phyloP scores from a whole-genome alignment of 768 basidiomycete species.

The Termitomyces eurrhizus region DNA sequence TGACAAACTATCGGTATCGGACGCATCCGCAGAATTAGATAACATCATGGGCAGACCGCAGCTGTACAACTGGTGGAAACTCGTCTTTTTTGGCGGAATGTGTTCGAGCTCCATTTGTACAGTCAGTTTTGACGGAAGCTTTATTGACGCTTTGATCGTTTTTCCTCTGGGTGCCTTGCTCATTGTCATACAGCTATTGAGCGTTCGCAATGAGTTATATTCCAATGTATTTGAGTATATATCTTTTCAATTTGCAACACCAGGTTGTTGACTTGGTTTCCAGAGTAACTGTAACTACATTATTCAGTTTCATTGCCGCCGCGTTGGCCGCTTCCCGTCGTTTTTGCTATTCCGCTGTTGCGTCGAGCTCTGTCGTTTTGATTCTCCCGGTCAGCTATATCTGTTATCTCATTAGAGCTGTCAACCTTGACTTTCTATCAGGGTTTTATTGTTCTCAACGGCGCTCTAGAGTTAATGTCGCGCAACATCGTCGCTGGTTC shows the following conservation, averaged over 20 bases:
- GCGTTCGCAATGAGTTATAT: conserved; percentile 73
- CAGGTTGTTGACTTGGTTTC: not conserved
- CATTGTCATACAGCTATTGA: conserved; percentile 67
- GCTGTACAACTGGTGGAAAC: conserved; percentile 56
- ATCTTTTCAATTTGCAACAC: not conserved
- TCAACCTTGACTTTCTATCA: conserved; percentile 3
- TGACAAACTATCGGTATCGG: conserved; percentile 70
- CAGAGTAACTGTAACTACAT: conserved; percentile 74
- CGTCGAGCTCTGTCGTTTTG: conserved; percentile 72
- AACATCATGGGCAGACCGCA: conserved; percentile 65
- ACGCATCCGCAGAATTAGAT: conserved; percentile 69
- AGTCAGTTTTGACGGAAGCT: conserved; percentile 68
- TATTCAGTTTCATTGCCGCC: conserved; percentile 77
- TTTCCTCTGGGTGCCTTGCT: conserved; percentile 77
- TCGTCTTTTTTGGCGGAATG: conserved; percentile 70
- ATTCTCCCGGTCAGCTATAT: conserved; percentile 61
- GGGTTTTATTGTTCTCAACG: conserved; percentile 69
- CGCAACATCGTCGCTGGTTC: conserved; percentile 83
- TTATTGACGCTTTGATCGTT: conserved; percentile 69
- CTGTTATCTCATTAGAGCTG: conserved; percentile 13
- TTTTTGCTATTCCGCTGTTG: conserved; percentile 81
- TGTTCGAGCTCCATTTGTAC: conserved; percentile 74
- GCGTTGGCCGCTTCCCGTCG: conserved; percentile 62
- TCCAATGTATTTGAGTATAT: conserved; percentile 74
- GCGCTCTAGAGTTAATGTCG: conserved; percentile 74